Conservation (phyloP, 805 yeast species). For the Candida methanosorbosa region DNA sequence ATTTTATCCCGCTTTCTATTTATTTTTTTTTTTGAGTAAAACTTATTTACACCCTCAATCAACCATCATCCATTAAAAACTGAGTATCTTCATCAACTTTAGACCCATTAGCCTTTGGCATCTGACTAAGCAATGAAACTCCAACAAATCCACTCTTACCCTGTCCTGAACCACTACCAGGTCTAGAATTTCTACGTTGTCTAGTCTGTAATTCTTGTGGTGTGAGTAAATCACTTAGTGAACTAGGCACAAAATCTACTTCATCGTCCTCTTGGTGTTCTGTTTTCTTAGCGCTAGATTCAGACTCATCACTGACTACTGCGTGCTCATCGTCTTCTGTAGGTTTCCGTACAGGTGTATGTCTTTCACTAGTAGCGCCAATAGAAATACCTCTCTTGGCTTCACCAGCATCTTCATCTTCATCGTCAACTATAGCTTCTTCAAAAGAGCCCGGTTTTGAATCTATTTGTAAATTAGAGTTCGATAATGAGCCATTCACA, state of each 20-base stretch:
- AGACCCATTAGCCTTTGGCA: background rate
- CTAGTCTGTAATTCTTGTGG: slow-evolving; percentile 71
- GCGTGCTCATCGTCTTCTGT: too few species aligned
- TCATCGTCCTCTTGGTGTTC: slow-evolving; percentile 28
- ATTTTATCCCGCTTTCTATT: too few species aligned
- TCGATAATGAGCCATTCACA: too few species aligned
- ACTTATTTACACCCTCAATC: too few species aligned
- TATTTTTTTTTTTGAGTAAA: too few species aligned
- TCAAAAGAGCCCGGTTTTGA: too few species aligned
- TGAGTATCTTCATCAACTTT: slow-evolving; percentile 25
- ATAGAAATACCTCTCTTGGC: too few species aligned
- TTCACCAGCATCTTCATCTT: background rate
- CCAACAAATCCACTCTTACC: background rate
- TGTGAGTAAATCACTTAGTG: slow-evolving; percentile 71
- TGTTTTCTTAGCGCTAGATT: too few species aligned
- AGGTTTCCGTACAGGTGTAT: too few species aligned
- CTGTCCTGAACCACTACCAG: background rate
- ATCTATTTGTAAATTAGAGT: too few species aligned
- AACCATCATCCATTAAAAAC: slow-evolving; percentile 23
- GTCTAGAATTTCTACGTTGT: slow-evolving; percentile 34
- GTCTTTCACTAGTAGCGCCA: too few species aligned
- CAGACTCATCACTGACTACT: too few species aligned
- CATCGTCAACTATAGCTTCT: background rate
- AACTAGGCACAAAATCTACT: slow-evolving; percentile 77
- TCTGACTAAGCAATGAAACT: background rate